These are phyloP conservation scores for Pythium aristosporum DNA, from an alignment of 352 stramenopile species.

Conservation along the genomic window DNA sequence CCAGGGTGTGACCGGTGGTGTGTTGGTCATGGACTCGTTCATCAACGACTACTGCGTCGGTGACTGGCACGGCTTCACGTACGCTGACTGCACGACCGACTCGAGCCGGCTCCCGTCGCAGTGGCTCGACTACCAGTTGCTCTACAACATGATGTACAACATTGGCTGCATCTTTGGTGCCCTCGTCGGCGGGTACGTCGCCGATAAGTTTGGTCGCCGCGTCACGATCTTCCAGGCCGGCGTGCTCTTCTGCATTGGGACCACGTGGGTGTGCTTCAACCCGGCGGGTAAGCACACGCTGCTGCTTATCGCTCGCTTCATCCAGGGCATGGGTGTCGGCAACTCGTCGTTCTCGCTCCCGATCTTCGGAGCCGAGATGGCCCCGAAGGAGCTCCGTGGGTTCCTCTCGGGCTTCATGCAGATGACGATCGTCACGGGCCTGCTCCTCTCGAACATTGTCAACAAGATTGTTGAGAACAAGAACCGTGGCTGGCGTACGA, in stretches of 20 bases:
- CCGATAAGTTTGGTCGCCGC: conserved; percentile 23
- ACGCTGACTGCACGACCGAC: conserved; percentile 19
- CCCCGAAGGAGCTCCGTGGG: conserved; percentile 56
- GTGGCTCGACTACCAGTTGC: background rate
- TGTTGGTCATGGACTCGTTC: conserved; percentile 30
- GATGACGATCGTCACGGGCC: conserved; percentile 30
- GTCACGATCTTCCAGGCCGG: conserved; percentile 13
- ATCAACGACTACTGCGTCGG: conserved; percentile 25
- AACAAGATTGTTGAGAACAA: conserved; percentile 27
- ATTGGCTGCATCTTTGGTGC: conserved; percentile 26
- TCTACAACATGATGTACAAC: conserved; percentile 28
- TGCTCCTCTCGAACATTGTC: conserved; percentile 34
- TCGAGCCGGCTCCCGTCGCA: conserved; percentile 24
- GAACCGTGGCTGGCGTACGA: conserved; percentile 26
- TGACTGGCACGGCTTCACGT: conserved; percentile 15
- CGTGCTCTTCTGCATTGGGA: conserved; percentile 20
- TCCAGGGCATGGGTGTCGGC: conserved; percentile 22
- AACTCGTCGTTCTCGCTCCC: conserved; percentile 56
- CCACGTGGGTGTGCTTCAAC: conserved; percentile 25
- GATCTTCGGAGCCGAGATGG: conserved; percentile 58
- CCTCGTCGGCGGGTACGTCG: conserved; percentile 19
- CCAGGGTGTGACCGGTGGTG: conserved; percentile 27
- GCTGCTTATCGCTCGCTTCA: conserved; percentile 29
- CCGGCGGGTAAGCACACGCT: conserved; percentile 21
- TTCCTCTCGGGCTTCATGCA: conserved; percentile 55